Evolutionary conservation across 2,329 filamentous ascomycete species (phyloP), one percentile per base, ranked within the genome.

Genomic region (Aspergillus ochraceus): DNA sequence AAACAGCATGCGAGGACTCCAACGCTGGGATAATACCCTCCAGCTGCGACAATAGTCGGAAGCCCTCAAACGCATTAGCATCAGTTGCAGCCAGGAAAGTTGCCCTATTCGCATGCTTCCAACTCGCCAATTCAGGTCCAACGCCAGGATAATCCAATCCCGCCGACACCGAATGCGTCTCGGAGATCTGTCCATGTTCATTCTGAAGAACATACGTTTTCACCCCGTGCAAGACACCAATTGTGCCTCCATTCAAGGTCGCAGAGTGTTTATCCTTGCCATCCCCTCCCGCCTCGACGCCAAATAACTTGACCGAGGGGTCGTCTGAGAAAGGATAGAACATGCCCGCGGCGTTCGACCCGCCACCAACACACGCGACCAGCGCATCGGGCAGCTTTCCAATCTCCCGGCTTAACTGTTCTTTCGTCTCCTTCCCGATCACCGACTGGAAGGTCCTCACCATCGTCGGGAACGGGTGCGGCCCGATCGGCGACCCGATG

Each of bases 1-100:
- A 96, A 68, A 98, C 86, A 14, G 92, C 94, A 80, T 98, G 94
- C 0, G 92, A 89, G 14, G 90, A 90, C 82, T 98, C 94, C 47
- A 98, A 83, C 0, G 94, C 94, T 0, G 95, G 94, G 63, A 98
- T 97, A 72, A 98, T 97, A 55, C 95, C 95, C 79, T 98, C 94
- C 9, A 93, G 82, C 80, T 97, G 84, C 63, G 87, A 90, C 70
- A 97, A 84, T 49, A 94, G 79, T 55, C 86, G 84, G 84, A 98
- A 97, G 0, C 90, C 94, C 51, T 86, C 80, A 67, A 98, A 90
- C 0, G 93, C 94, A 75, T 98, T 82, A 0, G 90, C 88, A 74
- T 98, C 94, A 0, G 91, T 97, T 17, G 91, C 93, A n/a, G 91
- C 89, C 56, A 96, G 83, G 79, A 95, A 98, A 70, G 88, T 88